Conservation (phyloP, 2,329 filamentous ascomycete species). For the Ascochyta koolunga region DNA sequence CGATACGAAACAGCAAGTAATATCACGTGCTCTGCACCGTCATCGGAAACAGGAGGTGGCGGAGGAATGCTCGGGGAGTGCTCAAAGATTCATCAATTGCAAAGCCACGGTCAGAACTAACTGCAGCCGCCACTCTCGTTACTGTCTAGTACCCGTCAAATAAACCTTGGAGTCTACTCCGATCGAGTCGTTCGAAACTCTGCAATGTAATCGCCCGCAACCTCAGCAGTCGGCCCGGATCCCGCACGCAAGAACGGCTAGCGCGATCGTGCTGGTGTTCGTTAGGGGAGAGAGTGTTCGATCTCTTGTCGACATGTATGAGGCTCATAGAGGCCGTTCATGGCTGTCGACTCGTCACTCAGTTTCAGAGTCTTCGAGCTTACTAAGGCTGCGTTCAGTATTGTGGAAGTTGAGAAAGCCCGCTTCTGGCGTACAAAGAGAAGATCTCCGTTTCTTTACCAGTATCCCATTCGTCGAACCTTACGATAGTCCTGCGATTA, state of each 20-base stretch:
- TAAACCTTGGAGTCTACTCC: background rate
- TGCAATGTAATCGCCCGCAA: background rate
- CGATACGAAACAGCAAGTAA: background rate
- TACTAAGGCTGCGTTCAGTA: background rate
- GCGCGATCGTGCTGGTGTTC: slow-evolving; percentile 4
- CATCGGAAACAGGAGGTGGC: background rate
- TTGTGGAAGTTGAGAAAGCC: background rate
- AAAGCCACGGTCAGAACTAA: background rate
- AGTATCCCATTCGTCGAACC: slow-evolving; percentile 17
- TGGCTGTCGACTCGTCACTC: background rate
- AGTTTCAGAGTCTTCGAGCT: background rate
- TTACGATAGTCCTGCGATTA: background rate
- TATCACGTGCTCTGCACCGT: background rate
- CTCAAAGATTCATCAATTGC: background rate
- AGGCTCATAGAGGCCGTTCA: slow-evolving; percentile 8
- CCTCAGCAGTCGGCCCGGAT: slow-evolving; percentile 16
- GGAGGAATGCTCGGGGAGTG: background rate
- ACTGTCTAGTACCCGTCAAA: background rate
- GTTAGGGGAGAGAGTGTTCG: background rate
- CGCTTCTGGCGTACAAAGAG: background rate
- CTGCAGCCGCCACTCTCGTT: background rate
- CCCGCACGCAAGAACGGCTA: slow-evolving; percentile 6
- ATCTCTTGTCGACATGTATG: slow-evolving; percentile 13
- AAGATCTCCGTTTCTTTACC: background rate
- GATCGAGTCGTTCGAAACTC: background rate